Base-by-base conservation (phyloP, 495 filamentous ascomycete species). In the Tuber melanosporum region DNA sequence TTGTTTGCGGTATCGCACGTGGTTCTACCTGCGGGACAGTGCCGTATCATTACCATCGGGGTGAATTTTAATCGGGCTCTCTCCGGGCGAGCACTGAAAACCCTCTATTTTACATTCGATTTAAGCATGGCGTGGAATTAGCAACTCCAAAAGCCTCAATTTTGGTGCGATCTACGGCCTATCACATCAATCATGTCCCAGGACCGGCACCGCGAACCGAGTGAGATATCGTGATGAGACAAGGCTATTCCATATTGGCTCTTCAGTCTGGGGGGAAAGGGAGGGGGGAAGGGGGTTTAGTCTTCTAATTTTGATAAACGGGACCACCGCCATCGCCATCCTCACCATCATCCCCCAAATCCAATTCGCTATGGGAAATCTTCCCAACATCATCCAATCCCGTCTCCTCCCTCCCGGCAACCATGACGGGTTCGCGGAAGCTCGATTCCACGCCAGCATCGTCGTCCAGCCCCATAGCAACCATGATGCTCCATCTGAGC, bases 401-500 rank as follows among this genome's bases (percentile, higher is more conserved):
- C 49, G n/a, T n/a, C 47, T 1, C 46, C 46, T 49, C 47, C 19
- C 47, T 49, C 47, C 47, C 47, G 5, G 9, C 10, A 9, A 4
- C 52, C 22, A 14, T 12, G n/a, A 10, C 57, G 32, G 57, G 57
- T 36, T 17, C 14, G 26, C 32, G n/a, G 26, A 32, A 32, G 26
- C 12, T 10, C 26, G 12, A 7, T 26, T 36, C 17, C 57, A 36
- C 36, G 57, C 17, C 26, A 19, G 17, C 57, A 15, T 66, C 10
- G 32, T 32, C n/a, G 15, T 83, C 82, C 52, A 83, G 45, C 4
- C 82, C 82, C 62, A 73, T 77, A 26, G 82, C 82, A 41, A 76
- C 77, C 82, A 83, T 76, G 47, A 84, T 70, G 20, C 79, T 80
- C 76, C 82, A 77, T 47, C 83, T 77, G 39, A 84, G 76, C 32